Evolutionary conservation across 2,329 filamentous ascomycete species (phyloP), one percentile per base, ranked within the genome.

Genomic region (Calonectria ilicicola): DNA sequence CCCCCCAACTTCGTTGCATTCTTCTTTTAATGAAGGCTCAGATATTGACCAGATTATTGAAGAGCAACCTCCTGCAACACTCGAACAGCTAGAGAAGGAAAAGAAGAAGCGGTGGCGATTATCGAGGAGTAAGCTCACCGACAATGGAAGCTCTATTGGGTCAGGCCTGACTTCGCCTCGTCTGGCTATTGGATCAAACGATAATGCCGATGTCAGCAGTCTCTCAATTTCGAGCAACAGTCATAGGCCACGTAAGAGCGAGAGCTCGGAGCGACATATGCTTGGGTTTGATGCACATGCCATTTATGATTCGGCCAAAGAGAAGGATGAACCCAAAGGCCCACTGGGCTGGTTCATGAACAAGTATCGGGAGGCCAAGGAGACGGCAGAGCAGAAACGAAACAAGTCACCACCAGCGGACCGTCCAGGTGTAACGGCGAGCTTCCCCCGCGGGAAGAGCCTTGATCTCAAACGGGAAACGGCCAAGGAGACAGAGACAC

Each of bases 21-120:
- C 95, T 32, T 91, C 90, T 0, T 91, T 92, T 75, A 97, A 96
- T 27, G 95, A 97, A 76, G 91, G 93, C 26, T 98, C 95, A 0
- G 95, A 98, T 80, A 81, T 92, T 35, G 95, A 98, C 74, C 92
- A 93, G 73, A 83, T 89, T 12, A 58, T 78, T 9, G 94, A 95
- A 32, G 93, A 95, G 38, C 77, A 83, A 0, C 78, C 81, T 8
- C 78, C 83, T 7, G 69, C 77, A 29, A 77, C 77, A n/a, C 65
- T 82, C 42, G 88, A 88, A 5, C 82, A 83, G 51, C 86, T 91
- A 17, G 92, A 93, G 66, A 92, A 90, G 77, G 92, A 94, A 66
- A 94, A 92, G 83, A 93, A 93, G 79, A 91, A 89, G 70, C 91
- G 93, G 32, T 91, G 90, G 86, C 95, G 95, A 86, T 88, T 95